Base-by-base conservation (phyloP, 2,329 filamentous ascomycete genomes). In the Fusarium aywerte region DNA sequence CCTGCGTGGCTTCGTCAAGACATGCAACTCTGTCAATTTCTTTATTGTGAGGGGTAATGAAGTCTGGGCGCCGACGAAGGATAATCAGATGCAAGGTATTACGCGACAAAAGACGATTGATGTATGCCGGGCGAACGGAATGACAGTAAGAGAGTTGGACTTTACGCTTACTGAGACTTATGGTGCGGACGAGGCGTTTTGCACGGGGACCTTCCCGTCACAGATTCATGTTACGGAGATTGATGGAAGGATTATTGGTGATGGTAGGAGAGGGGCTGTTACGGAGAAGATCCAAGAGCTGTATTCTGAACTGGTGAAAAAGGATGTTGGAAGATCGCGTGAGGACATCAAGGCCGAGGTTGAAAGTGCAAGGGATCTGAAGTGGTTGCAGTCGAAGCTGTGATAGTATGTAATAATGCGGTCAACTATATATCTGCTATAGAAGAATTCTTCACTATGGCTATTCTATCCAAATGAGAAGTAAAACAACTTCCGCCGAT, bases 1-100 rank as follows among this genome's bases (percentile, higher is more conserved):
- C 0, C 33, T 62, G 0, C 40, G 48, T 0, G 58, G 58, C 0
- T 62, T 62, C 0, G 58, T 62, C 4, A 62, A 62, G 25, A 62
- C 58, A 0, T 62, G 58, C 3, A 62, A 62, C 4, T 62, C 58
- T 0, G 58, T 62, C 3, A 62, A 62, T 4, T 62, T 62, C 29
- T 62, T 62, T 1, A 62, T 62, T 3, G 11, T 62, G 0, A 35
- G 58, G 0, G 57, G 35, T 0, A n/a, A 62, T 13, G 58, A 62
- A 21, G 58, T 62, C 1, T 62, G 58, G 58, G 57, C 58, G 0
- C 57, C 58, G 1, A 62, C 58, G 0, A 62, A 62, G n/a, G 58
- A 62, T 0, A 62, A 62, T 1, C 58, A 62, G 23, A 62, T 62
- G 58, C 58, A 62, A 11, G 58, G 58, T 0, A 62, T 62, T 0